These are phyloP conservation scores for Lasiodiplodia theobromae DNA, from an alignment of 2,329 filamentous ascomycete species.

Conservation along the genomic window DNA sequence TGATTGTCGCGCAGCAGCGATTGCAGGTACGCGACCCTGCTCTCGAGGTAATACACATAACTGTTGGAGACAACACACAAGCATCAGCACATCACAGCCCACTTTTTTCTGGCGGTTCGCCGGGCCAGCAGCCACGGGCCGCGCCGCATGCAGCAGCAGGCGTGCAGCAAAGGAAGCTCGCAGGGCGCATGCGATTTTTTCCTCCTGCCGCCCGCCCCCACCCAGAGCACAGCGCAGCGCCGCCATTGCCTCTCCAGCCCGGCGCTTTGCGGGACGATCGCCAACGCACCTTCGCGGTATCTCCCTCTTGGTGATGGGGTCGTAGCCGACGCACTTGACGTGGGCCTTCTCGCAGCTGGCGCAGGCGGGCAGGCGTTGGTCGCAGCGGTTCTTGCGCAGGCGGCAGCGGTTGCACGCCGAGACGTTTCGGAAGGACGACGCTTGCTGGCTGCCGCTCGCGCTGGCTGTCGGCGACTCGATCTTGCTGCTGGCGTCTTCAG, in stretches of 20 bases:
- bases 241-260: background rate
- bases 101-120: conserved; percentile 13
- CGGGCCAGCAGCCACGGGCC: conserved; percentile 21
- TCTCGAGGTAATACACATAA: conserved; percentile 95
- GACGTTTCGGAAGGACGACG: conserved; percentile 62
- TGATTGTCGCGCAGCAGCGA: conserved; percentile 72
- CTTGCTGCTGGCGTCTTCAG: conserved; percentile 34
- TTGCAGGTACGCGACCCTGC: conserved; percentile 83
- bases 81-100: conserved; percentile 33
- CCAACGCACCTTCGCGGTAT: conserved; percentile 74
- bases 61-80: conserved; percentile 50
- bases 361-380: conserved; percentile 90
- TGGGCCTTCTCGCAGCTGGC: conserved; percentile 91
- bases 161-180: conserved; percentile 18
- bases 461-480: conserved; percentile 42
- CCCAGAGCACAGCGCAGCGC: background rate
- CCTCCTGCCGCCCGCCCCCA: conserved; percentile 26
- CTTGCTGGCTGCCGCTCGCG: conserved; percentile 31
- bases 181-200: conserved; percentile 22
- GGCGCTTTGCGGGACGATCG: background rate
- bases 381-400: conserved; percentile 91
- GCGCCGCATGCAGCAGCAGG: conserved; percentile 29
- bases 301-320: conserved; percentile 94
- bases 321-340: conserved; percentile 91
- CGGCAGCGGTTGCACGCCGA: conserved; percentile 94